phyloP scores from a whole-genome alignment of 345 rosid species.

The Pseudoturritis turrita region DNA sequence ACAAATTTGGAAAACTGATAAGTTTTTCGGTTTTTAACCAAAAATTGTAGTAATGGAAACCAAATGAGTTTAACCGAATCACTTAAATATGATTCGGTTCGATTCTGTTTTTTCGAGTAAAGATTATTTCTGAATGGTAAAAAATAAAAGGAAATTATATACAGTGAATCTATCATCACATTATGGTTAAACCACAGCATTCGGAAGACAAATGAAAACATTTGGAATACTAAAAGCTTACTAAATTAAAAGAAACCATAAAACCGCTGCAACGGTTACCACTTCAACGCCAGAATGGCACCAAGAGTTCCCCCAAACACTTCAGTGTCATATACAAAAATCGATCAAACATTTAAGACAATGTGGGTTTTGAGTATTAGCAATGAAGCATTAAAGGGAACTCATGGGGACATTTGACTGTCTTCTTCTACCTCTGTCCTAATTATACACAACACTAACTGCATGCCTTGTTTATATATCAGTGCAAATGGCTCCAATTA shows the following conservation, averaged over 20 bases:
- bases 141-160: too few species aligned
- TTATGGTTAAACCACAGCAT: too few species aligned
- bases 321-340: constrained; percentile 25
- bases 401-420: constrained; percentile 31
- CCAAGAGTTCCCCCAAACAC: constrained; percentile 42
- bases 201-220: too few species aligned
- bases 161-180: too few species aligned
- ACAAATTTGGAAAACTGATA: too few species aligned
- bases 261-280: not conserved
- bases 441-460: not conserved
- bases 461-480: constrained; percentile 2
- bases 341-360: not conserved
- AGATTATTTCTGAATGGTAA: too few species aligned
- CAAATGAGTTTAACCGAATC: too few species aligned
- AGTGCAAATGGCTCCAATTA: not conserved
- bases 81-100: too few species aligned
- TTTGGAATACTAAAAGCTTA: not conserved
- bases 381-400: constrained; percentile 35
- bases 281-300: constrained; percentile 14
- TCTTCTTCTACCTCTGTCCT: not conserved
- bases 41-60: too few species aligned
- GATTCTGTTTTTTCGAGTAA: too few species aligned
- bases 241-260: not conserved
- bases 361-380: not conserved
- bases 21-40: too few species aligned